Percentiles rank a stretch among this genome's conserved stretches.
These are phyloP conservation scores for Neonectria ditissima DNA, from an alignment of 2,329 filamentous ascomycete genomes.

Conservation along the genomic window DNA sequence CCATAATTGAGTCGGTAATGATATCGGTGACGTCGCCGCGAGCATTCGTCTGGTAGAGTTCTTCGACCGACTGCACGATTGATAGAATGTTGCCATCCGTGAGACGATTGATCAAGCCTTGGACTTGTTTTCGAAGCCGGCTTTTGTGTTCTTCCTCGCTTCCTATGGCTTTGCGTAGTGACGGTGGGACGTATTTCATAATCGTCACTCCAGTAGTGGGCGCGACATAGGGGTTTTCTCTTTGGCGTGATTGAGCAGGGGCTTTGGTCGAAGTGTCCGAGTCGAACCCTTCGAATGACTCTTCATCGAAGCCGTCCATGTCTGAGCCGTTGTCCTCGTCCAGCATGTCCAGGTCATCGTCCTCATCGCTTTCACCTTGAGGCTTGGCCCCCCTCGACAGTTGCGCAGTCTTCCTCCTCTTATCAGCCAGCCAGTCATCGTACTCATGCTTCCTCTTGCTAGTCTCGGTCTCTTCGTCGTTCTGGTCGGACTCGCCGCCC, in stretches of 20 bases:
- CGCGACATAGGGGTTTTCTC: conserved; percentile 91
- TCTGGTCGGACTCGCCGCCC: conserved; percentile 51
- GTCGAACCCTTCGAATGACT: conserved; percentile 56
- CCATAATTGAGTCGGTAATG: conserved; percentile 80
- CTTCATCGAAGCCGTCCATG: conserved; percentile 47
- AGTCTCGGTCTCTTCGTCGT: conserved; percentile 63
- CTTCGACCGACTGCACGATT: conserved; percentile 84
- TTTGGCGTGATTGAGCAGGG: conserved; percentile 59
- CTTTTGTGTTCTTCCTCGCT: conserved; percentile 75
- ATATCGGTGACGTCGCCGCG: conserved; percentile 89
- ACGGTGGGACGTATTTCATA: conserved; percentile 90
- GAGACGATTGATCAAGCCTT: conserved; percentile 91
- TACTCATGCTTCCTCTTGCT: conserved; percentile 71
- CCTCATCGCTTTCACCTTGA: conserved; percentile 41
- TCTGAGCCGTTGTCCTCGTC: conserved; percentile 43
- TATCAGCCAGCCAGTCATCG: conserved; percentile 71
- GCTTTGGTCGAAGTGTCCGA: conserved; percentile 48
- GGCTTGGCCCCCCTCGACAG: conserved; percentile 17
- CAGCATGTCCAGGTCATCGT: conserved; percentile 43
- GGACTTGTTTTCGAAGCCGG: conserved; percentile 81
- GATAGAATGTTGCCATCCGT: conserved; percentile 91
- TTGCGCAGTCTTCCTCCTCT: conserved; percentile 61
- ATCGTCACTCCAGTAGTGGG: conserved; percentile 64
- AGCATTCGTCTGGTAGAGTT: conserved; percentile 84
- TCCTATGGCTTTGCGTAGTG: conserved; percentile 73